Evolutionary conservation across 2,329 filamentous ascomycete genomes (phyloP), one percentile per base, ranked within the genome.

Genomic region (Fusarium multiceps): DNA sequence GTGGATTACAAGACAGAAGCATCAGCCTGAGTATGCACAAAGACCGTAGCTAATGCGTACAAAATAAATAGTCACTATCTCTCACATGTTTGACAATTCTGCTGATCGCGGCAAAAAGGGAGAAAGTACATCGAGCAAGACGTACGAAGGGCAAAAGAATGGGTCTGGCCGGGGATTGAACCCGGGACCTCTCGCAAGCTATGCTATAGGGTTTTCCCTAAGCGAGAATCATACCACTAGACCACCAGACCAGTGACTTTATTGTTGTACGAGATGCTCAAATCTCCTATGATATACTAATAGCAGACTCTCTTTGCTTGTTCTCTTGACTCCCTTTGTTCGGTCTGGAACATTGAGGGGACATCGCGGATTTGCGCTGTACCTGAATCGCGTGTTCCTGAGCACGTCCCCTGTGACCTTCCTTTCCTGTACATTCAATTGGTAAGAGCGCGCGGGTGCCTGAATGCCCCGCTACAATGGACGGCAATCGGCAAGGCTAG

Each of bases 181-280:
- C 80, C 79, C 80, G 80, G 80, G 80, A 81, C 80, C 80, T 82
- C 80, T 81, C 80, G 80, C 80, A 82, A 74, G 68, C 72, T 57
- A 42, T 69, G 77, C 78, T 77, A 51, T 71, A 77, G 79, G 79
- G 78, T 80, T 68, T 74, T 78, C 87, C 87, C 88, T 89, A 89
- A 89, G 88, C 87, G 87, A 88, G 87, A 89, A 90, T 89, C 87
- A 89, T 89, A 89, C 87, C 87, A 85, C 87, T 88, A 88, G 86
- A 88, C 86, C 85, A 88, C 79, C 81, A 82, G 81, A 82, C 81
- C 82, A 37, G 16, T 23, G 10, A 37, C 2, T 11, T 37, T n/a
- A n/a, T 37, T 37, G 18, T 37, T 37, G 34, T n/a, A 37, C 34
- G 0, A 12, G 0, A 2, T 4, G 6, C 10, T 12, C 34, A n/a